Base-by-base conservation (phyloP, 2,329 filamentous ascomycete genomes). In the Colletotrichum orbiculare region DNA sequence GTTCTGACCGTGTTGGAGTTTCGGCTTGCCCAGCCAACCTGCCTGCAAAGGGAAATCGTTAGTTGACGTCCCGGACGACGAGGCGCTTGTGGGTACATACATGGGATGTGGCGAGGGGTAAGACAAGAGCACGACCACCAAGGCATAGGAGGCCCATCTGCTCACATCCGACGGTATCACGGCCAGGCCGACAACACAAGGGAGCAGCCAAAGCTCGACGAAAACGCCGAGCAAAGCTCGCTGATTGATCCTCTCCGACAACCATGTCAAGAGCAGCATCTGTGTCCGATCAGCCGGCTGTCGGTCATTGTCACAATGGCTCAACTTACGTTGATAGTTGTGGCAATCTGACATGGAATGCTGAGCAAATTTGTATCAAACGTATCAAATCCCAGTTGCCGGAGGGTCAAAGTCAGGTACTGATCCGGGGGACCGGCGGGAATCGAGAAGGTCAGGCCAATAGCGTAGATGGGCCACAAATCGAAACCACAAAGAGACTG, bases 1-100 rank as follows among this genome's bases (percentile, higher is more conserved):
- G 85, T 86, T n/a, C 88, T 81, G 8, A 91, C 86, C 1, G 83
- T 81, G 67, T 88, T 87, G 3, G 86, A 84, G 71, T 91, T 91
- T 60, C 85, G 78, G 2, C 78, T 81, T 68, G 78, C 80, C 79
- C 81, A 83, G 37, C 72, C 78, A 8, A 83, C 81, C 68, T 82
- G 79, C 17, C 88, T 82, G 0, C 85, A 82, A 69, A 87, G 83
- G 3, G 25, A 2, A n/a, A 61, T n/a, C 8, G 47, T 37, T 11
- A 52, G n/a, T 8, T 12, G 49, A 42, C 34, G 34, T 41, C 43
- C 34, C n/a, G 34, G 48, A 9, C 35, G 34, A 15, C 17, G 60
- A 13, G 35, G 47, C 35, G 12, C 39, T 39, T 37, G 43, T 2
- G 25, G 17, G 42, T 12, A 38, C 42, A 49, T 50, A 47, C 42